These are phyloP conservation scores for Pisolithus tinctorius DNA, from an alignment of 768 basidiomycete genomes.

Conservation along the genomic window DNA sequence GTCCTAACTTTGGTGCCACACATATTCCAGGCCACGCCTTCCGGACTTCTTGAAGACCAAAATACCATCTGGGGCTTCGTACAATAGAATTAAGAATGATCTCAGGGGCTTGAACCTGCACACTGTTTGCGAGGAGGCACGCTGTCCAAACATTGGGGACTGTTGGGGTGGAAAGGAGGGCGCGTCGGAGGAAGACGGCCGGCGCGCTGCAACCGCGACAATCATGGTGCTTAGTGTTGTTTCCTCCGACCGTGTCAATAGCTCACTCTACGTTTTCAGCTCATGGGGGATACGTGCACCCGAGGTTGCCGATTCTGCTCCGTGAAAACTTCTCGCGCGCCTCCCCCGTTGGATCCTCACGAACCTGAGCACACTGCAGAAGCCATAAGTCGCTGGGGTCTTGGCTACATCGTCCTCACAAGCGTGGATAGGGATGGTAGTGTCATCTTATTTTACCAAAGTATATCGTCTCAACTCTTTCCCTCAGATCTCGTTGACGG, in stretches of 20 bases:
- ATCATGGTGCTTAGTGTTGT: conserved; percentile 71
- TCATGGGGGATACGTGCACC: conserved; percentile 99
- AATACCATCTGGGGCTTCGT: conserved; percentile 85
- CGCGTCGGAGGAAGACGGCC: conserved; percentile 60
- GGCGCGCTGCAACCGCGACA: conserved; percentile 88
- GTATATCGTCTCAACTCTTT: conserved; percentile 1
- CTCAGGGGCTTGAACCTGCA: conserved; percentile 85
- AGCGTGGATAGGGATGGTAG: conserved; percentile 94
- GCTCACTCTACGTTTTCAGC: conserved; percentile 35
- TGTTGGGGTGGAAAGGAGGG: conserved; percentile 91
- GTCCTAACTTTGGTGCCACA: neutral
- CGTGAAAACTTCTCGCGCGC: conserved; percentile 86
- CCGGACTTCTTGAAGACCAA: conserved; percentile 86
- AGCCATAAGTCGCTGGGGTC: conserved; percentile 94
- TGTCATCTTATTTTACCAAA: neutral
- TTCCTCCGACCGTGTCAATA: neutral
- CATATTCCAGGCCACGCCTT: conserved; percentile 61
- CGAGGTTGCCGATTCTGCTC: conserved; percentile 97
- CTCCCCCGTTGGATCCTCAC: conserved; percentile 88
- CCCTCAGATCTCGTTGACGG: conserved; percentile 83
- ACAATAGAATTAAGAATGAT: conserved; percentile 91
- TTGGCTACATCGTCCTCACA: conserved; percentile 96
- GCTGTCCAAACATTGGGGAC: conserved; percentile 99
- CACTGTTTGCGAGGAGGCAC: conserved; percentile 97
- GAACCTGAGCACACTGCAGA: conserved; percentile 98